phyloP scores from a whole-genome alignment of 768 basidiomycete species.

The Tulasnella sp. region DNA sequence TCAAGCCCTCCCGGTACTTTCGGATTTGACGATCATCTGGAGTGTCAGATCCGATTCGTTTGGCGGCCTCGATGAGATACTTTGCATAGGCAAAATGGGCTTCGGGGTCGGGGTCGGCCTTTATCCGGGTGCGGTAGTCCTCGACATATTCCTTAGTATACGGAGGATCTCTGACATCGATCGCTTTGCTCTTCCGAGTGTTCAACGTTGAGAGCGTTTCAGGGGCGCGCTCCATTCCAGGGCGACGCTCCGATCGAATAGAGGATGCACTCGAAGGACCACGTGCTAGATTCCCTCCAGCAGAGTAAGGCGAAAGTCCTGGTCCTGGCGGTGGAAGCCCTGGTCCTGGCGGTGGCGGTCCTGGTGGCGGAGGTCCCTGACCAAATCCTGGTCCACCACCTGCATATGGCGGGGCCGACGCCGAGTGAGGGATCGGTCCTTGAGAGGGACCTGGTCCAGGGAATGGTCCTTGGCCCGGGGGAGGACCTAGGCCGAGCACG shows the following conservation, averaged over 20 bases:
- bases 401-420: slow-evolving; percentile 34
- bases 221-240: slow-evolving; percentile 24
- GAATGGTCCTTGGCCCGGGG: slow-evolving; percentile 42
- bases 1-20: slow-evolving; percentile 84
- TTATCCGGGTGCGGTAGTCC: slow-evolving; percentile 94
- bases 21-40: slow-evolving; percentile 79
- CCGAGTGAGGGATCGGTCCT: slow-evolving; percentile 37
- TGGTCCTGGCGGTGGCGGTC: slow-evolving; percentile 34
- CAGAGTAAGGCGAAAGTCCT: slow-evolving; percentile 35
- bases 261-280: slow-evolving; percentile 18
- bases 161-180: slow-evolving; percentile 72
- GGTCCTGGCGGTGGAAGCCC: slow-evolving; percentile 27
- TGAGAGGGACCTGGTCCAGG: slow-evolving; percentile 33
- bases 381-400: slow-evolving; percentile 21
- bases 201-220: slow-evolving; percentile 7
- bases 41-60: slow-evolving; percentile 71
- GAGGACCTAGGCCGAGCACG: slow-evolving; percentile 73
- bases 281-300: neutral
- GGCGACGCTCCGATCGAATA: neutral
- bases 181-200: slow-evolving; percentile 60
- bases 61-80: slow-evolving; percentile 97
- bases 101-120: slow-evolving; percentile 96
- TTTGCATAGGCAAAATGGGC: slow-evolving; percentile 98
- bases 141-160: slow-evolving; percentile 97
- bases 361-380: slow-evolving; percentile 31